Evolutionary conservation across 805 yeast species (phyloP).

Genomic region (Suhomyces sp.): DNA sequence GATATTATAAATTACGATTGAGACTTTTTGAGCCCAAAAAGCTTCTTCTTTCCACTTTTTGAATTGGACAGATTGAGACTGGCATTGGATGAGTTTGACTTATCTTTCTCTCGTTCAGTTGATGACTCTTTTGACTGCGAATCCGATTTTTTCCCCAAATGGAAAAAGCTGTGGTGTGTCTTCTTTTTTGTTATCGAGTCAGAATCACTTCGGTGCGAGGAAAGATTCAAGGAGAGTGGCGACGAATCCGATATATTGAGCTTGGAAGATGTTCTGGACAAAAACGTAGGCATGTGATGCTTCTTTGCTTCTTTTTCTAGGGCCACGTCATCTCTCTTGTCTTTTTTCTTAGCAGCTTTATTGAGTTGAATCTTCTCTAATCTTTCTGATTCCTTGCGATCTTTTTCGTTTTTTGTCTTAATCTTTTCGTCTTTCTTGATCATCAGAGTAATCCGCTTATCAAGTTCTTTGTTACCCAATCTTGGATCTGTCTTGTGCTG

Average conservation of each 20-base stretch:
- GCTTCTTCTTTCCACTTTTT: not conserved
- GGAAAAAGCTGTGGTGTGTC: conserved; percentile 1
- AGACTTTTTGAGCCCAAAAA: not conserved
- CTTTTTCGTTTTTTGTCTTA: conserved; percentile 16
- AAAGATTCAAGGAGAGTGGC: not conserved
- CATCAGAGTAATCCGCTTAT: conserved; percentile 30
- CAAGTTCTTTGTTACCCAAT: conserved; percentile 26
- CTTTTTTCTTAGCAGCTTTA: conserved; percentile 9
- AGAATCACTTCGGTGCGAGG: not conserved
- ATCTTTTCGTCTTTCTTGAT: conserved; percentile 31
- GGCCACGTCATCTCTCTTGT: not conserved
- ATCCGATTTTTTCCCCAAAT: conserved; percentile 4
- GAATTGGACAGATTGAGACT: conserved; percentile 1
- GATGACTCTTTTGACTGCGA: not conserved
- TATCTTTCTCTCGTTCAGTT: not conserved
- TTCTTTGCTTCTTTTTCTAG: not conserved
- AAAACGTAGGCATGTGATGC: not conserved
- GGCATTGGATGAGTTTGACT: not conserved
- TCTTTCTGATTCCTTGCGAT: conserved; percentile 13
- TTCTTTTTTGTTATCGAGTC: not conserved
- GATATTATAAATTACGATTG: not conserved
- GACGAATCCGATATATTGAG: not conserved
- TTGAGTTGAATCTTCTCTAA: conserved; percentile 20
- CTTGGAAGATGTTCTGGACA: not conserved
- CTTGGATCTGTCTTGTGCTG: conserved; percentile 20